Base-by-base conservation (phyloP, 2,329 filamentous ascomycete genomes). In the Sarocladium kiliense region DNA sequence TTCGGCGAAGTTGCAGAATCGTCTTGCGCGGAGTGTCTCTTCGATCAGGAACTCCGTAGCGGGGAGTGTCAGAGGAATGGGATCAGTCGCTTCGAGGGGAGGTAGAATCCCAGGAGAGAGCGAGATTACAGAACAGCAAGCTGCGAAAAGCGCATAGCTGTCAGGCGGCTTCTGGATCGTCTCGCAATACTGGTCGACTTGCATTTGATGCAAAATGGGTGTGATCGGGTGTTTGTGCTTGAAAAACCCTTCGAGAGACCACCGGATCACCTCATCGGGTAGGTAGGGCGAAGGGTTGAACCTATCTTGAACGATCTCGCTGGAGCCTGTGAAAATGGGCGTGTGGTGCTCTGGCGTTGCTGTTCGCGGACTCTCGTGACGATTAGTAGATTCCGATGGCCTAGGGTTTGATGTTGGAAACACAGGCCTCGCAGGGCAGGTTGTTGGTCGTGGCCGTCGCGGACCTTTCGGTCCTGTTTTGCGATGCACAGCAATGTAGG, bases 151-250 rank as follows among this genome's bases (percentile, higher is more conserved):
- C 2, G 59, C 60, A 10, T 69, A 69, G 2, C 63, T 56, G 12
- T 65, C 63, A 0, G 62, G 59, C 0, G 55, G 5, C 23, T 50
- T 50, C 58, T 4, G 51, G 21, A 11, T 55, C 19, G 5, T 62
- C 42, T 11, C 56, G 44, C 11, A 53, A 26, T 9, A 66, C 18
- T 59, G 54, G 2, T 63, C 58, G 5, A 63, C 57, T 2, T 60
- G n/a, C 10, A 55, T 55, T 1, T 59, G 62, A 45, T 68, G 54
- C 1, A 70, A 23, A 14, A 70, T 64, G 0, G 68, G 68, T 16
- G 66, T 70, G 2, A 70, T 64, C 0, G 67, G 65, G 18, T 70
- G 69, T 53, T 70, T 70, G 53, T 70, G 66, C 26, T 58, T 62
- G 45, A 70, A 68, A 23, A 66, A 70, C 1, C 62, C 67, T 44